A percentile compares a stretch with the other conserved stretches of the same genome.
phyloP scores from a whole-genome alignment of 2,329 filamentous ascomycete species.

The Orbilia ellipsospora region DNA sequence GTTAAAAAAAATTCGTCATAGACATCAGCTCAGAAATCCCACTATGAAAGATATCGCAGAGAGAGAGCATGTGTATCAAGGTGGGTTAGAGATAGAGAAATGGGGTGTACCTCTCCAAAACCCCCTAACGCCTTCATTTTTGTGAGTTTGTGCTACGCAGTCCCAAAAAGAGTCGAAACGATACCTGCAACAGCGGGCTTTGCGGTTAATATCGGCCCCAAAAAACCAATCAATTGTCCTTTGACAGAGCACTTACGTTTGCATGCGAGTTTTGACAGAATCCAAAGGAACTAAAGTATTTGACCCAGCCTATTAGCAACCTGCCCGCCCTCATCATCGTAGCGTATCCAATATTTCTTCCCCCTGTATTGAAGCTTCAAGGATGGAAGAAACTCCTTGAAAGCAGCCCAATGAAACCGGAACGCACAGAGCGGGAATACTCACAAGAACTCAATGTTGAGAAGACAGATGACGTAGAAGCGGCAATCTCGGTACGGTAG shows the following conservation, averaged over 20 bases:
- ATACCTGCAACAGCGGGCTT: conserved; percentile 65
- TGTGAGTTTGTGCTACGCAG: conserved; percentile 80
- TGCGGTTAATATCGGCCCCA: conserved; percentile 56
- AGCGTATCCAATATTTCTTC: no score
- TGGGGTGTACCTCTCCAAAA: conserved; percentile 79
- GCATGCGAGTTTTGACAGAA: conserved; percentile 89
- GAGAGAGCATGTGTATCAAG: background rate
- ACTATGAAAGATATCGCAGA: background rate
- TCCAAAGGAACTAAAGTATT: conserved; percentile 75
- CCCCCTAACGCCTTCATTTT: conserved; percentile 75
- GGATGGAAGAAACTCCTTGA: no score
- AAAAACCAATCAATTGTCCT: conserved; percentile 10
- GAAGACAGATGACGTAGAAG: conserved; percentile 61
- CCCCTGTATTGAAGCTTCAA: no score
- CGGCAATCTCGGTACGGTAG: conserved; percentile 83
- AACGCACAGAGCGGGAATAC: background rate
- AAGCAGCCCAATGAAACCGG: background rate
- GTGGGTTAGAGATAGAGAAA: background rate
- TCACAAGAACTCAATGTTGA: conserved; percentile 55
- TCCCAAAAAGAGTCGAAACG: conserved; percentile 78
- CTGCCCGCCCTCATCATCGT: no score
- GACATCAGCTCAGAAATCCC: no score
- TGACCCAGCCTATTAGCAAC: background rate
- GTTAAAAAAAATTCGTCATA: background rate
- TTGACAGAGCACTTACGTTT: conserved; percentile 67